Conservation (phyloP, 2,329 filamentous ascomycete species). For the Pseudogymnoascus sp. region DNA sequence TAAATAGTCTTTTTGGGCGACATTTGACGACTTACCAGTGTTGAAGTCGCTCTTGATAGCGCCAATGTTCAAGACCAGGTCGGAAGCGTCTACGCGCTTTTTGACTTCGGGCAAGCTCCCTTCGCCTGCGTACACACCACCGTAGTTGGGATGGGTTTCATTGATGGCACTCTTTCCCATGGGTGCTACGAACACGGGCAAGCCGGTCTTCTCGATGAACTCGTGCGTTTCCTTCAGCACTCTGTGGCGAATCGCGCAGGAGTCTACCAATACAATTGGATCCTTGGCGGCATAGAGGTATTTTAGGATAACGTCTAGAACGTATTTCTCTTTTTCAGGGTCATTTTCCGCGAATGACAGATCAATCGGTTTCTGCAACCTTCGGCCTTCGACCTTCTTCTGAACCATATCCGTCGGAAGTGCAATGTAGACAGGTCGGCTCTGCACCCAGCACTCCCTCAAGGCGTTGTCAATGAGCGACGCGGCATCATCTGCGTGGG, state of each 20-base stretch:
- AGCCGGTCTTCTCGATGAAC: constrained; percentile 61
- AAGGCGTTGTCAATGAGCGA: constrained; percentile 70
- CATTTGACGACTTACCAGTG: constrained; percentile 33
- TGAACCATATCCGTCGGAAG: constrained; percentile 74
- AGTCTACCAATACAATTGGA: constrained; percentile 74
- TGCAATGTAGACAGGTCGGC: constrained; percentile 74
- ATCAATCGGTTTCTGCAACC: constrained; percentile 63
- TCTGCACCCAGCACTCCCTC: constrained; percentile 63
- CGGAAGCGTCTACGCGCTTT: constrained; percentile 56
- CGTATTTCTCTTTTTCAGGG: constrained; percentile 64
- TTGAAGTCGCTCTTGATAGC: constrained; percentile 69
- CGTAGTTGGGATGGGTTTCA: constrained; percentile 66
- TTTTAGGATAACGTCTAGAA: constrained; percentile 70
- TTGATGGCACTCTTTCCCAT: constrained; percentile 84
- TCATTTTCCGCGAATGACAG: constrained; percentile 58
- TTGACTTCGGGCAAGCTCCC: constrained; percentile 60
- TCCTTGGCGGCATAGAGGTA: constrained; percentile 64
- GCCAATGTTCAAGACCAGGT: constrained; percentile 64
- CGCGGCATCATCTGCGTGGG: constrained; percentile 60
- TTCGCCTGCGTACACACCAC: constrained; percentile 77
- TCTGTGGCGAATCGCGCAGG: constrained; percentile 70
- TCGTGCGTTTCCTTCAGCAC: constrained; percentile 64
- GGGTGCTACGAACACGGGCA: constrained; percentile 80
- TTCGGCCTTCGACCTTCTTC: constrained; percentile 65
- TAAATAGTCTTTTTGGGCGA: too few relatives aligned